Conservation (phyloP, 1,284 basidiomycete genomes). For the Microbotryum saponariae region DNA sequence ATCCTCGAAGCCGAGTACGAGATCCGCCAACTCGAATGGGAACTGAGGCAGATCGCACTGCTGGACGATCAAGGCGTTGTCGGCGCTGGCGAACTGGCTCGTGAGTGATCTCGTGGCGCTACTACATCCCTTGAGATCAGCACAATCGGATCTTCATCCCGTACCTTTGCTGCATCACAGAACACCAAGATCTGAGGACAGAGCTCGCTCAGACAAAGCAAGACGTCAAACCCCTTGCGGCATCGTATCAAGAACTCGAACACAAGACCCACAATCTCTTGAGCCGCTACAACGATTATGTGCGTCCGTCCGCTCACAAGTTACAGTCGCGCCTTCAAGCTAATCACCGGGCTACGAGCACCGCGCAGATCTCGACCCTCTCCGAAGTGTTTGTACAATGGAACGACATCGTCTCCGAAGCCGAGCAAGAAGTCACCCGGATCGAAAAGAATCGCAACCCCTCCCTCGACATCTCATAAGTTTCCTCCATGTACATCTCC, state of each 20-base stretch:
- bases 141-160: too few species aligned
- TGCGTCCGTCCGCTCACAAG: constrained; percentile 11
- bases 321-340: too few species aligned
- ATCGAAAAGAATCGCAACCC: constrained; percentile 1
- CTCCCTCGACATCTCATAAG: not conserved
- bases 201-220: constrained; percentile 7
- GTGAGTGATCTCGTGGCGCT: constrained; percentile 10
- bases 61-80: constrained; percentile 33
- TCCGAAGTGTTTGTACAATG: constrained; percentile 37
- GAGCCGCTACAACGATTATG: constrained; percentile 34
- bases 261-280: constrained; percentile 22
- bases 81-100: constrained; percentile 31
- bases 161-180: constrained; percentile 4
- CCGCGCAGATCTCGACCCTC: constrained; percentile 31
- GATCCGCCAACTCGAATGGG: constrained; percentile 32
- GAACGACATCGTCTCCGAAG: constrained; percentile 32
- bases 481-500: not conserved
- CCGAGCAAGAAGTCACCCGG: constrained; percentile 19
- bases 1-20: constrained; percentile 36
- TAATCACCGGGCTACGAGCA: not conserved
- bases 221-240: constrained; percentile 7
- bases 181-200: constrained; percentile 17
- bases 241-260: constrained; percentile 23
- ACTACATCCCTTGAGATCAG: too few species aligned
- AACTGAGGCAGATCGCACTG: constrained; percentile 33